phyloP scores from a whole-genome alignment of 306 rosid genomes.

The Sicyos baderoa region DNA sequence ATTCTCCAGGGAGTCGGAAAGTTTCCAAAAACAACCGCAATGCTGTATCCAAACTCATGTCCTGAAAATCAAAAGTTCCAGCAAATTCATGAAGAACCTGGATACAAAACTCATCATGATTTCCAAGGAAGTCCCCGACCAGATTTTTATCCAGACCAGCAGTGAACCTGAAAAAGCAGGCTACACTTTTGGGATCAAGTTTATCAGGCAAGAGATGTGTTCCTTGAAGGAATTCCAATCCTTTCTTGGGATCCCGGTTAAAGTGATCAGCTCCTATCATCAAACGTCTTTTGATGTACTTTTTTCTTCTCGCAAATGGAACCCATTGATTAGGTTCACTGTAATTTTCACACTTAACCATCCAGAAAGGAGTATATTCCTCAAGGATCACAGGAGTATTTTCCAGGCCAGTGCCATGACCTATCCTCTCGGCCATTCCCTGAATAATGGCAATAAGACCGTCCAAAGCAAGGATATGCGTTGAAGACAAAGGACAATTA shows the following conservation, averaged over 20 bases:
- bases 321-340: conserved; percentile 83
- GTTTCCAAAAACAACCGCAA: conserved; percentile 89
- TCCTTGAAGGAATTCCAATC: conserved; percentile 96
- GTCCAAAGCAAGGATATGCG: conserved; percentile 86
- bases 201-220: conserved; percentile 92
- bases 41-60: conserved; percentile 95
- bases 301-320: conserved; percentile 77
- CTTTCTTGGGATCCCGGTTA: conserved; percentile 98
- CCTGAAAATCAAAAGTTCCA: conserved; percentile 92
- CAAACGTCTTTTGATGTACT: conserved; percentile 86
- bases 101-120: conserved; percentile 92
- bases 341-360: conserved; percentile 88
- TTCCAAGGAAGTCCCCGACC: conserved; percentile 93
- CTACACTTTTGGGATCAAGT: conserved; percentile 99
- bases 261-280: conserved; percentile 99
- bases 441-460: conserved; percentile 92
- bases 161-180: conserved; percentile 95
- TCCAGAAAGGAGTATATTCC: conserved; percentile 92
- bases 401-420: conserved; percentile 61
- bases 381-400: conserved; percentile 60
- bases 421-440: conserved; percentile 94
- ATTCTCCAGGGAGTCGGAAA: conserved; percentile 93
- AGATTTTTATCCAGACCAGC: conserved; percentile 98
- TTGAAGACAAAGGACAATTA: conserved; percentile 72
- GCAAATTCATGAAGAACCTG: conserved; percentile 99